Evolutionary conservation across 2,329 filamentous ascomycete genomes (phyloP), one percentile per base, ranked within the genome.

Genomic region (Stenocarpella maydis): DNA sequence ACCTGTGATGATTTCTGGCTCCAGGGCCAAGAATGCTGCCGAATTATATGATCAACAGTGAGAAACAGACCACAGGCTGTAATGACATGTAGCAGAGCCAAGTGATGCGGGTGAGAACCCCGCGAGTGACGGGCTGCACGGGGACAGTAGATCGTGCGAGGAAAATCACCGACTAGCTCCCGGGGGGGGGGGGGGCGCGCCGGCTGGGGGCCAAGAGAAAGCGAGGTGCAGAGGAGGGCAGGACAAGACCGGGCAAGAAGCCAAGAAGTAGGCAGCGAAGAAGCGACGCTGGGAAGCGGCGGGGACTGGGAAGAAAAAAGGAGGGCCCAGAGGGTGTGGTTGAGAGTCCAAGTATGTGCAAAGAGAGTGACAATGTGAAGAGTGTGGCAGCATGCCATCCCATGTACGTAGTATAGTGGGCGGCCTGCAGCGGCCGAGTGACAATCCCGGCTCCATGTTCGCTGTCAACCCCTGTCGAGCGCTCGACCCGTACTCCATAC

Each of bases 191-290:
- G n/a, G n/a, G n/a, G n/a, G n/a, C n/a, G n/a, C n/a, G n/a, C n/a
- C 37, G 65, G 65, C 45, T 58, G 65, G 60, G 24, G 26, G 65
- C 65, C 65, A 67, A 67, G 65, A 47, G 41, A 49, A 58, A 26
- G 34, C 19, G 31, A 58, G 65, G 65, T 67, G 65, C 65, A 67
- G 64, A 24, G 55, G 50, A 66, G 39, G 53, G 53, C 50, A 49
- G 53, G 61, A 26, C 41, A 67, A 55, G 54, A 58, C 43, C 39
- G 31, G 52, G 43, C 41, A 49, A 47, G 41, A 58, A 58, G 52
- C n/a, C 52, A 47, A 26, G 24, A 24, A 52, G 34, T 37, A 37
- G 15, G 21, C 21, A 24, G 61, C 24, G 26, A 37, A 28, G 26
- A 37, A 28, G 61, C 49, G 47, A 50, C 24, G 31, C 58, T 67